Base-by-base conservation (phyloP, 768 basidiomycete species). In the Boletales sp. region DNA sequence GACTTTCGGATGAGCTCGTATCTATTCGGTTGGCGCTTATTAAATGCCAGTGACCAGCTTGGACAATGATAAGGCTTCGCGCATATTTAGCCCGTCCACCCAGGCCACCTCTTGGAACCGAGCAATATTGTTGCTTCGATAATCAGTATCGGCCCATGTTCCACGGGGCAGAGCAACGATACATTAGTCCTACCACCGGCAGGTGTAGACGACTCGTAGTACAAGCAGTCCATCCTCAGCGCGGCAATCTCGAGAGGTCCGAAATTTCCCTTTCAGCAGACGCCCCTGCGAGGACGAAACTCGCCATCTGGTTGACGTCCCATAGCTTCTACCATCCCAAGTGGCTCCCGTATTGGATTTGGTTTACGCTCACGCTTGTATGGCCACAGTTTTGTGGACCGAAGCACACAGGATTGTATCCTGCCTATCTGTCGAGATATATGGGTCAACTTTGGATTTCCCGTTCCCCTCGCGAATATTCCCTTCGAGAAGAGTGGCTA, bases 361-460 rank as follows among this genome's bases (percentile, higher is more conserved):
- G 44, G 50, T 64, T 62, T 46, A 50, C 44, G 0, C 9, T 62
- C 14, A 37, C 48, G 5, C 46, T 64, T 10, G 15, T 54, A n/a
- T 62, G 56, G 48, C 53, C 64, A 19, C 25, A 28, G 25, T 46
- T 45, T 14, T 8, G n/a, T 19, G 3, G 1, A 4, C 53, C 62
- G 2, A 37, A 0, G 0, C 9, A 53, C 33, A 59, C 50, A 0
- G 47, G 41, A 14, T 15, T 34, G 14, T 64, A 62, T 41, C 48
- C 47, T 2, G 14, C 57, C 21, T 64, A 64, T 34, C 37, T 57
- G 38, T 50, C 59, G 17, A 55, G 30, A 41, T 62, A 57, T 31
- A 34, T 49, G 12, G 54, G 62, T 2, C 62, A 65, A 1, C 56
- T 67, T 15, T 67, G 62, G 65, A 40, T 25, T 25, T 28, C 63